Evolutionary conservation across 306 rosid genomes (phyloP).

Genomic region (Heteromeles arbutifolia): DNA sequence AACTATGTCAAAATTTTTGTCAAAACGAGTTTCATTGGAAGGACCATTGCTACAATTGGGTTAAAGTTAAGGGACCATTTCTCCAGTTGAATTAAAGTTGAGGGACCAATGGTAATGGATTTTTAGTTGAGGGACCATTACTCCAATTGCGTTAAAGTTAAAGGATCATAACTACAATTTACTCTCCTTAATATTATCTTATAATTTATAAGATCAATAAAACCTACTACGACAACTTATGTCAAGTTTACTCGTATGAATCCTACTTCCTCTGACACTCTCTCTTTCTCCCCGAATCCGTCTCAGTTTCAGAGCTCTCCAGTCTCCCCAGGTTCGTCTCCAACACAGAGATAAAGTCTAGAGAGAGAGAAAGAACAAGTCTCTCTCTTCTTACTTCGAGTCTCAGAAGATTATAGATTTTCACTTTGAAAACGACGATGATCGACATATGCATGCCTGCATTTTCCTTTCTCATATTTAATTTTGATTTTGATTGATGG

Average conservation of each 20-base stretch:
- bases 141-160: no score
- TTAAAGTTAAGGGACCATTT: no score
- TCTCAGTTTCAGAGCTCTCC: conserved; percentile 43
- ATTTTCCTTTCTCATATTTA: neutral
- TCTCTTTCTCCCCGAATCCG: conserved; percentile 23
- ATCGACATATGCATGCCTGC: neutral
- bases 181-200: no score
- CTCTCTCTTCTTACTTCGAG: neutral
- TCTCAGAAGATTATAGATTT: neutral
- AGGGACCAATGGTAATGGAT: no score
- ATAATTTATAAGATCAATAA: no score
- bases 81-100: no score
- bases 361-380: neutral
- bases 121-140: no score
- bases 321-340: conserved; percentile 17
- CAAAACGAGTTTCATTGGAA: no score
- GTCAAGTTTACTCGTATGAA: neutral
- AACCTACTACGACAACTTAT: no score
- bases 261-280: neutral
- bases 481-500: neutral
- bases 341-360: neutral
- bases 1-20: no score
- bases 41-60: no score
- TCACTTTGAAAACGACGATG: neutral
- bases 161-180: no score